A percentile compares a stretch with the other conserved stretches of the same genome.
Evolutionary conservation across 331 rosid genomes (phyloP).

Genomic region (Malus hybrid): DNA sequence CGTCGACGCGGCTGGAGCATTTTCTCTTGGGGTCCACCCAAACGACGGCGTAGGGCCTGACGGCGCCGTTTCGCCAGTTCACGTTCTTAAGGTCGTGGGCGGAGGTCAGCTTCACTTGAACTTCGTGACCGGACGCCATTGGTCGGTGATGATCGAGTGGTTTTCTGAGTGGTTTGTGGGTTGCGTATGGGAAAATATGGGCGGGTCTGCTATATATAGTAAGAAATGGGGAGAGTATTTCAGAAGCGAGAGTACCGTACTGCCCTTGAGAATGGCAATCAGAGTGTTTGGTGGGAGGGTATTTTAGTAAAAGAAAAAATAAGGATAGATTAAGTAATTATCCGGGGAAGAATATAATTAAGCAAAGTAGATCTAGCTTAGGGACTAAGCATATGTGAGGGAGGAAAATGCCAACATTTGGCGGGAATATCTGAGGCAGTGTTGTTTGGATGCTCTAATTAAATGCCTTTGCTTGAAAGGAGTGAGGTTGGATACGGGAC

Average conservation of each 20-base stretch:
- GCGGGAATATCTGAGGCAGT: neutral
- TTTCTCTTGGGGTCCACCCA: conserved; percentile 64
- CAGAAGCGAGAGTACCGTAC: neutral
- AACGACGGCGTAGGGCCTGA: conserved; percentile 70
- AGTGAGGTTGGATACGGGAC: too few species aligned
- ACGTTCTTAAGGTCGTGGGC: conserved; percentile 71
- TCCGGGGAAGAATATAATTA: neutral
- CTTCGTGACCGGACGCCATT: conserved; percentile 62
- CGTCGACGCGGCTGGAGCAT: conserved; percentile 41
- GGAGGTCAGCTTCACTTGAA: conserved; percentile 45
- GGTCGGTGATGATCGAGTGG: neutral
- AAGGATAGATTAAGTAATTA: neutral
- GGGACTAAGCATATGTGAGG: neutral
- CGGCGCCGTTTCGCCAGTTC: conserved; percentile 71
- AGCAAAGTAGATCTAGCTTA: neutral
- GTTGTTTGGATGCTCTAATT: too few species aligned
- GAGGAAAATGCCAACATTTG: neutral
- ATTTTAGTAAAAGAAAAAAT: neutral
- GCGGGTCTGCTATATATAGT: neutral
- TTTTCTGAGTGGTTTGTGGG: neutral
- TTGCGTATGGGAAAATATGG: neutral
- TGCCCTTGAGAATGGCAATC: neutral
- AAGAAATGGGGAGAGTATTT: neutral
- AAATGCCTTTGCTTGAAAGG: neutral
- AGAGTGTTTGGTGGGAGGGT: neutral